These are phyloP conservation scores for Salix udensis DNA, from an alignment of 345 rosid genomes.

Conservation along the genomic window DNA sequence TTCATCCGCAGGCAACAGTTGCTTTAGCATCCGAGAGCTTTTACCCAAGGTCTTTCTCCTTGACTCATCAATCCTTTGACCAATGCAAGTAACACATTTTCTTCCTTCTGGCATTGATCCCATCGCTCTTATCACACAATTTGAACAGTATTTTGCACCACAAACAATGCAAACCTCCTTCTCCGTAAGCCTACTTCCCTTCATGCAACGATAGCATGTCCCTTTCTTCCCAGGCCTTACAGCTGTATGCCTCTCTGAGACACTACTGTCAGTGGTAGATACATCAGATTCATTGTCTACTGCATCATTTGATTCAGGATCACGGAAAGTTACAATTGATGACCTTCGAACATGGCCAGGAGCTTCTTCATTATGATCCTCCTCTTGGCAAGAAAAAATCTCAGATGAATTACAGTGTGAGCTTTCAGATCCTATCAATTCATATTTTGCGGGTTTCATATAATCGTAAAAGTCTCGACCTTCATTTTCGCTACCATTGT, in stretches of 20 bases:
- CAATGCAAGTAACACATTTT: slow-evolving; percentile 72
- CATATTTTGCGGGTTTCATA: slow-evolving; percentile 27
- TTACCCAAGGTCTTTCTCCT: slow-evolving; percentile 56
- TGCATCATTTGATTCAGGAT: slow-evolving; percentile 37
- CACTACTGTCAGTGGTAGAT: slow-evolving; percentile 33
- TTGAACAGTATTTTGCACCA: slow-evolving; percentile 62
- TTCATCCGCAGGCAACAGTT: slow-evolving; percentile 42
- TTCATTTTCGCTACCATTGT: slow-evolving; percentile 4
- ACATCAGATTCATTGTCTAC: slow-evolving; percentile 31
- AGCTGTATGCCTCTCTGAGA: slow-evolving; percentile 33
- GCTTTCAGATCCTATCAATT: slow-evolving; percentile 25
- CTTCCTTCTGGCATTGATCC: slow-evolving; percentile 94
- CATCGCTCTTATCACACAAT: slow-evolving; percentile 76
- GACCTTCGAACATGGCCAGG: slow-evolving; percentile 35
- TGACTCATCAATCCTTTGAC: slow-evolving; percentile 59
- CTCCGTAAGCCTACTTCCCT: slow-evolving; percentile 56
- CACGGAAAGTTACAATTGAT: slow-evolving; percentile 54
- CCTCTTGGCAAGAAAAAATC: slow-evolving; percentile 36
- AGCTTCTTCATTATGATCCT: slow-evolving; percentile 22
- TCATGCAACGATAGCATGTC: slow-evolving; percentile 67
- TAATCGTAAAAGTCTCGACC: slow-evolving; percentile 21
- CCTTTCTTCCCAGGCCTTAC: slow-evolving; percentile 65
- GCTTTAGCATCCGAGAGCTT: slow-evolving; percentile 57
- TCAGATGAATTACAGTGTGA: slow-evolving; percentile 34
- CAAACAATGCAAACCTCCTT: slow-evolving; percentile 90